Evolutionary conservation across 768 basidiomycete species (phyloP).

Genomic region (Naganishia vaughanmartiniae): DNA sequence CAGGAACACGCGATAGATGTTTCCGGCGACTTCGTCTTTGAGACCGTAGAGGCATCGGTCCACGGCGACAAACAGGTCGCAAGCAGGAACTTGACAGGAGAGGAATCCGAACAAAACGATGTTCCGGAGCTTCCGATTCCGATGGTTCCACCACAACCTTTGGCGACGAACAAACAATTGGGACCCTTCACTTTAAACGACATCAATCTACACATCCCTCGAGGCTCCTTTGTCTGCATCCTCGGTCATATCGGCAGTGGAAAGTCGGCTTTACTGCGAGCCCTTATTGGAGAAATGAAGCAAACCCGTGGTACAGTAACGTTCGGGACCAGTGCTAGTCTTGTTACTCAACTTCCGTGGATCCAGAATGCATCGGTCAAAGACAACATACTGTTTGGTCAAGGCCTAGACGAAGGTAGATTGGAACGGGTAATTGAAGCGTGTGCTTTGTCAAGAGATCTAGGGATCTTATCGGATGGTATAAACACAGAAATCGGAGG

Average conservation of each 20-base stretch:
- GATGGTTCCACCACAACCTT: no score
- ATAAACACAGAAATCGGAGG: conserved; percentile 39
- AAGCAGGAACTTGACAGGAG: neutral
- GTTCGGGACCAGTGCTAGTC: conserved; percentile 44
- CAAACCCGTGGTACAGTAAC: conserved; percentile 36
- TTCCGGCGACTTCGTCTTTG: conserved; percentile 45
- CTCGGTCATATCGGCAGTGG: conserved; percentile 49
- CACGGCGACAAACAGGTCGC: conserved; percentile 34
- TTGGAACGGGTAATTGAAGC: conserved; percentile 41
- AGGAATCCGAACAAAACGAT: neutral
- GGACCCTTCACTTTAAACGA: conserved; percentile 58
- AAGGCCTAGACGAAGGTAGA: conserved; percentile 54
- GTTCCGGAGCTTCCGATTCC: neutral
- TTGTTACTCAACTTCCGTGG: conserved; percentile 51
- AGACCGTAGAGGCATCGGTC: conserved; percentile 33
- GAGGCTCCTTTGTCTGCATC: conserved; percentile 43
- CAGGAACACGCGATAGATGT: conserved; percentile 54
- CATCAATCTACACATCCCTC: conserved; percentile 41
- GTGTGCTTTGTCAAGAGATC: conserved; percentile 42
- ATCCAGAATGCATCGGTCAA: conserved; percentile 46
- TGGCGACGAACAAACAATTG: neutral
- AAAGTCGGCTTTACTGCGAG: conserved; percentile 45
- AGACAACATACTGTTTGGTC: conserved; percentile 48
- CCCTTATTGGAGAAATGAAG: conserved; percentile 48
- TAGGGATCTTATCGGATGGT: conserved; percentile 40